Conservation (phyloP, 352 stramenopile species). For the Globisporangium viniferum region DNA sequence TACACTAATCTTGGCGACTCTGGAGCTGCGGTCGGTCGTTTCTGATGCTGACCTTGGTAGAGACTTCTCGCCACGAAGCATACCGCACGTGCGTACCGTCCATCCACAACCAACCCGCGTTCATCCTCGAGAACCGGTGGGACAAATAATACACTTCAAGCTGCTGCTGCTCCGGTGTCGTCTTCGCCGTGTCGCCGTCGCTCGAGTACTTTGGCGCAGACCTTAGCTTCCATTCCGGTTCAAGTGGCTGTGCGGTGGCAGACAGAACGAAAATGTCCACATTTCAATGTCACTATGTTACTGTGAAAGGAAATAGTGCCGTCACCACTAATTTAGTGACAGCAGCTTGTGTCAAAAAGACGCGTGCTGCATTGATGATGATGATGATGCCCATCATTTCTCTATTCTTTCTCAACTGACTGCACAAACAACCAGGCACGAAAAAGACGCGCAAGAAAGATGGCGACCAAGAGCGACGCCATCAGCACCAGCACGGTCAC, state of each 20-base stretch:
- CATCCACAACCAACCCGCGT: slow-evolving; percentile 21
- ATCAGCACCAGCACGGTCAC: background rate
- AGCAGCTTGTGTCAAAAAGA: background rate
- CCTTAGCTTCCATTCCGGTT: background rate
- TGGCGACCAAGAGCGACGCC: background rate
- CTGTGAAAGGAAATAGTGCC: background rate
- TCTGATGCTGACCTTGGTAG: slow-evolving; percentile 13
- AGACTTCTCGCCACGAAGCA: background rate
- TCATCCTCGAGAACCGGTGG: slow-evolving; percentile 31
- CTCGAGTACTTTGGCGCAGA: slow-evolving; percentile 30
- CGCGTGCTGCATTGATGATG: background rate
- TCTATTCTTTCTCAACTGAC: background rate
- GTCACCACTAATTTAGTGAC: background rate
- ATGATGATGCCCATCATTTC: background rate
- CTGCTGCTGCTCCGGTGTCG: slow-evolving; percentile 31
- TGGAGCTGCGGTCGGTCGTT: slow-evolving; percentile 17
- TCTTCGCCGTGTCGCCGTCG: slow-evolving; percentile 26
- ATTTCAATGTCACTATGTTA: background rate
- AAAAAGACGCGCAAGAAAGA: background rate
- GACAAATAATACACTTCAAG: slow-evolving; percentile 25
- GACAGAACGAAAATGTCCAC: background rate
- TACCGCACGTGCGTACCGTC: slow-evolving; percentile 13
- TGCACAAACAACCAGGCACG: background rate
- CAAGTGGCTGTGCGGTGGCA: background rate
- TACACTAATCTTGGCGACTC: slow-evolving; percentile 27